Evolutionary conservation across 1,284 basidiomycete genomes (phyloP).

Genomic region (Austropuccinia psidii): DNA sequence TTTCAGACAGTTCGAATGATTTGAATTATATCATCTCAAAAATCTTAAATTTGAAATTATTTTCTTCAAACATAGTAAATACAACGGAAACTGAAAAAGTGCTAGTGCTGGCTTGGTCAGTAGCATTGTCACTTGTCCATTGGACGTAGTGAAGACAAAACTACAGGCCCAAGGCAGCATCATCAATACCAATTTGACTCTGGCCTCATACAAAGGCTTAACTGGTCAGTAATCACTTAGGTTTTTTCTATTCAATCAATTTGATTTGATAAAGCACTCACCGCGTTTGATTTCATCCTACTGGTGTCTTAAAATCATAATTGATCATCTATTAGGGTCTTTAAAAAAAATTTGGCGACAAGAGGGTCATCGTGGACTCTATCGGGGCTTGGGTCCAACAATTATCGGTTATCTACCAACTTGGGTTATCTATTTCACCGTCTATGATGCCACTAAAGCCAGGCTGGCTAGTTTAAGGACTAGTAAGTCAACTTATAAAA

Average conservation of each 20-base stretch:
- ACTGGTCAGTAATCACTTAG: conserved; percentile 38
- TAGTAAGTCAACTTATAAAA: conserved; percentile 13
- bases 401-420: conserved; percentile 89
- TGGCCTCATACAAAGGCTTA: conserved; percentile 38
- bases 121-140: conserved; percentile 87
- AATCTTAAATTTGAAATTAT: too few species aligned
- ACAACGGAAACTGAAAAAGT: too few species aligned
- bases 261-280: conserved; percentile 39
- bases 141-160: conserved; percentile 96
- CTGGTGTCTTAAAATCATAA: not conserved
- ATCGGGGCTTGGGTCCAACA: conserved; percentile 89
- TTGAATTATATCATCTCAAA: too few species aligned
- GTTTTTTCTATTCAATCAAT: too few species aligned
- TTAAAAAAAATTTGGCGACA: conserved; percentile 62
- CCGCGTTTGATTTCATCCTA: not conserved
- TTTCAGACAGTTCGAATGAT: too few species aligned
- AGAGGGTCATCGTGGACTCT: conserved; percentile 75
- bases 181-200: not conserved
- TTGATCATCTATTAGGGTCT: too few species aligned
- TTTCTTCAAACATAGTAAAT: too few species aligned
- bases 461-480: conserved; percentile 58
- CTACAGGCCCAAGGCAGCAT: conserved; percentile 69
- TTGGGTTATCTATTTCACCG: conserved; percentile 97
- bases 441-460: conserved; percentile 86
- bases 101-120: conserved; percentile 71